Base-by-base conservation (phyloP, 345 rosid species). In the Noccaea bulbosa region DNA sequence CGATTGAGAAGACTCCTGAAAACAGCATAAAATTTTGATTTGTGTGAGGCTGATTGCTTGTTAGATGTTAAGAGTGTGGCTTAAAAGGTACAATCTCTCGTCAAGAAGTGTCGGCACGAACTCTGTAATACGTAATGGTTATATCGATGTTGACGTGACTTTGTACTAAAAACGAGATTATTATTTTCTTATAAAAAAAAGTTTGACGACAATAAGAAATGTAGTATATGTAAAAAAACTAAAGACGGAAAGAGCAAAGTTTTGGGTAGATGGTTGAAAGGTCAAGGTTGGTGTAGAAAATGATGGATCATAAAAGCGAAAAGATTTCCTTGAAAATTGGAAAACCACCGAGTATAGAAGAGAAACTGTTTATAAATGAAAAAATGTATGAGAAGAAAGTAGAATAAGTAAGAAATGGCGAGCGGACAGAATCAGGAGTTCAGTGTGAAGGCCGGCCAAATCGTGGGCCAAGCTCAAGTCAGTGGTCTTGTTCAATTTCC, bases 1-100 rank as follows among this genome's bases (percentile, higher is more conserved):
- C 11, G 89, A 89, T 11, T 89, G 61, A 85, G 17, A 61, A 51
- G 16, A 38, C 69, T 33, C 7, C 33, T 20, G 10, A 22, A 59
- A 60, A 15, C n/a, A 46, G 24, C 20, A 11, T 27, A 65, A 16
- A 61, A 38, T 52, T 53, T 74, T 68, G 69, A 52, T 58, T 40
- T 58, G 59, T 64, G 58, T 8, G 59, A 55, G 51, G 50, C 58
- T 49, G 66, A 41, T 66, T 58, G 61, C 35, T 66, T 49, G 47
- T 43, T 66, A 59, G 50, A 44, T 35, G 41, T 35, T 51, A 43
- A 37, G 51, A 73, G 22, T 37, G 34, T 15, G 22, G 58, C 49
- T 20, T 24, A 47, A 64, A 65, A 9, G 65, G 30, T 32, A 4
- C 45, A 65, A 24, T 38, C 50, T 63, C 14, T 4, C 7, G 22